Evolutionary conservation across 305 asterid genomes (phyloP).

Genomic region (Rubia tinctorum): DNA sequence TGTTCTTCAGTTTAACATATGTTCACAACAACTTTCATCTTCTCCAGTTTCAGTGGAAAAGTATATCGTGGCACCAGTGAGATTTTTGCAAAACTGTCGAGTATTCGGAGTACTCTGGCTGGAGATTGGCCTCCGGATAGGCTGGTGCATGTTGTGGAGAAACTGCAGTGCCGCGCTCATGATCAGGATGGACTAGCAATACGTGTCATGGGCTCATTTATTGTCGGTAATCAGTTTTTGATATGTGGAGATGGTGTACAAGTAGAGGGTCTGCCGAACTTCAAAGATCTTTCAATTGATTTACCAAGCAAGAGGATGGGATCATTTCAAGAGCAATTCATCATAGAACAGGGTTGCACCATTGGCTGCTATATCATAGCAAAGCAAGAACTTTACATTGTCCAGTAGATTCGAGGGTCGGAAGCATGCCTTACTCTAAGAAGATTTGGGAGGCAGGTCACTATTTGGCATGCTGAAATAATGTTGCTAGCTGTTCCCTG

Average conservation of each 20-base stretch:
- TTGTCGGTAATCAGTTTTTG: slow-evolving; percentile 90
- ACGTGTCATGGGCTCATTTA: slow-evolving; percentile 81
- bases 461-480: slow-evolving; percentile 3
- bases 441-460: slow-evolving; percentile 5
- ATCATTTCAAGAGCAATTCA: slow-evolving; percentile 80
- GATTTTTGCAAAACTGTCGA: slow-evolving; percentile 52
- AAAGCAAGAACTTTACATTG: slow-evolving; percentile 83
- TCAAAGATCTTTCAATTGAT: slow-evolving; percentile 73
- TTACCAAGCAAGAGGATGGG: slow-evolving; percentile 79
- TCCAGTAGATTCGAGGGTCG: slow-evolving; percentile 29
- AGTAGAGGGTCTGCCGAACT: slow-evolving; percentile 81
- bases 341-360: slow-evolving; percentile 43
- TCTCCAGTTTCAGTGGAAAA: slow-evolving; percentile 71
- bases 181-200: slow-evolving; percentile 70
- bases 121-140: slow-evolving; percentile 96
- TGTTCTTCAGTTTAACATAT: slow-evolving; percentile 17
- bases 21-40: slow-evolving; percentile 16
- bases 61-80: slow-evolving; percentile 57
- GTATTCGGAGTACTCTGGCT: slow-evolving; percentile 68
- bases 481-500: neutral
- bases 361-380: slow-evolving; percentile 70
- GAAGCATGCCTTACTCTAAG: neutral
- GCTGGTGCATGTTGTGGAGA: slow-evolving; percentile 94
- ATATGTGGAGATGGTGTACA: slow-evolving; percentile 94
- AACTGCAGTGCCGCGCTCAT: slow-evolving; percentile 81